Evolutionary conservation across 1,284 basidiomycete genomes (phyloP), one percentile per base, ranked within the genome.

Genomic region (Heterobasidion parviporum): DNA sequence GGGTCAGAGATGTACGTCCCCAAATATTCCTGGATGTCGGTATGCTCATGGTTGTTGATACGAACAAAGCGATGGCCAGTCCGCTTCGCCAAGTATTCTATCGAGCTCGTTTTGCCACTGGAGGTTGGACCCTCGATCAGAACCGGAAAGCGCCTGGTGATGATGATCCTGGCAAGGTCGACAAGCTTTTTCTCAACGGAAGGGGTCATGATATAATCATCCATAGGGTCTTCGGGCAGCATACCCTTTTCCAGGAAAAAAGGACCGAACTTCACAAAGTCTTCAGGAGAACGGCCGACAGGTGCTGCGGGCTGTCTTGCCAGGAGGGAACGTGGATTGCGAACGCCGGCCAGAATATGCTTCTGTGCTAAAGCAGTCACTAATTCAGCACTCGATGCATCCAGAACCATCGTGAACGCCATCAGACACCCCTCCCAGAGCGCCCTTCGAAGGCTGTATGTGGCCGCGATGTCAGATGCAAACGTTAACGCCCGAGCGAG

Each of bases 41-140:
- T 99, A 68, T 99, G 97, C 65, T 99, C 97, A 73, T 99, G 97
- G 66, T 99, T 99, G 75, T 99, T 99, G 80, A 99, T 98, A 41
- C 97, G 91, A 33, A 99, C 87, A 68, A 99, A 99, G 34, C 83
- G 83, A 74, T 99, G 97, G 0, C 97, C 96, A 0, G 96, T 98
- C 57, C 91, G 81, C 58, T 83, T 83, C 2, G 97, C 96, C 20
- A 99, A 83, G 70, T 97, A 98, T 72, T 98, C 95, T 56, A 99
- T 87, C 0, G 97, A 92, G 67, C 92, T 96, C 1, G 97, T 99
- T 75, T 99, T 99, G 45, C 97, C 97, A 54, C 90, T 92, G 1
- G 96, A 98, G 0, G 97, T 99, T 0, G 97, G 97, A 3, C 97
- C 97, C 73, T 99, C 97, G 60, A 99, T 97, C 16, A 99, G 79